Percentiles rank a stretch among this genome's conserved stretches.
phyloP scores from a whole-genome alignment of 306 rosid genomes.

The Acmispon strigosus region DNA sequence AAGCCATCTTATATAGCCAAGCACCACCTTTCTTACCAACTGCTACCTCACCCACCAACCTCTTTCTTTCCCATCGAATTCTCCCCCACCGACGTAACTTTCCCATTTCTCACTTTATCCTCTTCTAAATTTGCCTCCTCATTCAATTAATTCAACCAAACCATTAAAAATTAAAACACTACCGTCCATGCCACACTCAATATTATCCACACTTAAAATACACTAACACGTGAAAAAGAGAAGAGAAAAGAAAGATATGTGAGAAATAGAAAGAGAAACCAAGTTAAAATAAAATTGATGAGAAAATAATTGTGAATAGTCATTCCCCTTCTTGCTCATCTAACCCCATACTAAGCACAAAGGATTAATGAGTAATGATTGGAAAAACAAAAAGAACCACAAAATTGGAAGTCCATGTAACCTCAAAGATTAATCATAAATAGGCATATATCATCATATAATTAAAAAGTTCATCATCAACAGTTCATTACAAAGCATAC shows the following conservation, averaged over 20 bases:
- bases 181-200: too few species aligned
- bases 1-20: conserved; percentile 24
- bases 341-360: too few species aligned
- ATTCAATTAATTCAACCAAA: not conserved
- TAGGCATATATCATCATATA: not conserved
- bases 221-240: too few species aligned
- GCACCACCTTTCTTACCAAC: conserved; percentile 37
- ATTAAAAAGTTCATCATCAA: not conserved
- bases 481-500: not conserved
- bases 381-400: not conserved
- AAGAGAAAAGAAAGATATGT: too few species aligned
- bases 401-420: not conserved
- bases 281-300: too few species aligned
- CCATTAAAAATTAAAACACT: too few species aligned
- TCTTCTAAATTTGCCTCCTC: not conserved
- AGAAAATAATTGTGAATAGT: too few species aligned
- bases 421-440: not conserved
- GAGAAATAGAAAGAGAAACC: too few species aligned
- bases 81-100: conserved; percentile 16
- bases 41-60: not conserved
- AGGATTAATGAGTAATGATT: too few species aligned
- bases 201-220: too few species aligned
- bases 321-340: too few species aligned
- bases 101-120: not conserved
- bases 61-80: not conserved